Evolutionary conservation across 108 stramenopile genomes (phyloP).

Genomic region (Poteriospumella lacustris): DNA sequence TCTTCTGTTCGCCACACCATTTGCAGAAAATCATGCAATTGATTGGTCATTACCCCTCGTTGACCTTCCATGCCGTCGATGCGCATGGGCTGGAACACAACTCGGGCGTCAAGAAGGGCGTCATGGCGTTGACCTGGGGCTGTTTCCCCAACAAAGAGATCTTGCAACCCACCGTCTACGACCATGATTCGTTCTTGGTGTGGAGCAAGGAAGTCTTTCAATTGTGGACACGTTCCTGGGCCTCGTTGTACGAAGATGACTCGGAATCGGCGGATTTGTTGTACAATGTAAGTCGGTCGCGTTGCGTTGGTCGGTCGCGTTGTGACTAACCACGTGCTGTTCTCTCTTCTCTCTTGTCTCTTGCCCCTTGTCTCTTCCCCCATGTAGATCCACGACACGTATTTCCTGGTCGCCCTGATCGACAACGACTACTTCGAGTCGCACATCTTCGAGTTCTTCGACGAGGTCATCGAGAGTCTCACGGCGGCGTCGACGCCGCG

Average conservation of each 20-base stretch:
- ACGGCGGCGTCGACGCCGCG: too few relatives aligned
- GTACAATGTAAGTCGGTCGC: conserved; percentile 44
- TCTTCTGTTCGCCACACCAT: conserved; percentile 75
- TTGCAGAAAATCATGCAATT: conserved; percentile 59
- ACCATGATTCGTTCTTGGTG: conserved; percentile 78
- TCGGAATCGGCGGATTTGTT: conserved; percentile 69
- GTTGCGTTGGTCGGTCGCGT: not conserved
- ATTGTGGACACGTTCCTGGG: conserved; percentile 85
- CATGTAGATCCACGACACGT: conserved; percentile 67
- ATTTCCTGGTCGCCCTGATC: conserved; percentile 84
- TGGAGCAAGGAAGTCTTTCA: conserved; percentile 89
- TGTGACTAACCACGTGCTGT: not conserved
- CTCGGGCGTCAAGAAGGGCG: conserved; percentile 32
- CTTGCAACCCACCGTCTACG: conserved; percentile 94
- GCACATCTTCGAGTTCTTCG: not conserved
- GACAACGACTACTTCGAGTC: conserved; percentile 77
- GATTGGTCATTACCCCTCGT: conserved; percentile 20
- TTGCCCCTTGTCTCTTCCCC: too few relatives aligned
- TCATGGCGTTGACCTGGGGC: conserved; percentile 79
- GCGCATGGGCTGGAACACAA: conserved; percentile 23
- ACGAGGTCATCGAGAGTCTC: too few relatives aligned
- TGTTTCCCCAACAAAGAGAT: conserved; percentile 81
- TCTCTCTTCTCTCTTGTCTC: too few relatives aligned
- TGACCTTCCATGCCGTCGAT: conserved; percentile 34
- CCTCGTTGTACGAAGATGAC: conserved; percentile 80